These are phyloP conservation scores for Diaporthe destruens DNA, from an alignment of 2,329 filamentous ascomycete species.

Conservation along the genomic window DNA sequence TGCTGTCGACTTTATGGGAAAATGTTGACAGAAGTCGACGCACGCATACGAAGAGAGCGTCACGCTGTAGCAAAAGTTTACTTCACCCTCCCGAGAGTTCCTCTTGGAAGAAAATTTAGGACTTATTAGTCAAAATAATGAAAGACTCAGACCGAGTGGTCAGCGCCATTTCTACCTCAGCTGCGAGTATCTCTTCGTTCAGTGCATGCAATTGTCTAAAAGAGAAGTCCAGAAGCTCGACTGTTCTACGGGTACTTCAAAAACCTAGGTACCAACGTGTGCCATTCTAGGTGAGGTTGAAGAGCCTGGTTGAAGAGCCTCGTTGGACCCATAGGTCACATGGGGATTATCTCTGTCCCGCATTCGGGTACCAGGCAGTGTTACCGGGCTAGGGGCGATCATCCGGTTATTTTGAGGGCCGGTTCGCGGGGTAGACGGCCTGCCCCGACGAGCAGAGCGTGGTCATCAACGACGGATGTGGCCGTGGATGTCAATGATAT, in stretches of 20 bases:
- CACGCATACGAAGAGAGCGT: not conserved
- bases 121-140: not conserved
- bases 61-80: not conserved
- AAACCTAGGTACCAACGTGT: not conserved
- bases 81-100: not conserved
- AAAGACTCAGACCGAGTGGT: too few relatives aligned
- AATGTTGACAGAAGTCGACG: not conserved
- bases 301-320: not conserved
- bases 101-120: not conserved
- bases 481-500: not conserved
- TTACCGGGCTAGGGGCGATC: not conserved
- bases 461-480: not conserved
- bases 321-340: not conserved
- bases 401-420: not conserved
- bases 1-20: too few relatives aligned
- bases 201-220: too few relatives aligned
- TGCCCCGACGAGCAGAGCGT: not conserved
- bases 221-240: too few relatives aligned
- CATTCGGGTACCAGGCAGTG: not conserved
- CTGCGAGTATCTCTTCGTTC: not conserved
- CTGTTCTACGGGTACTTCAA: not conserved
- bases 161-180: too few relatives aligned
- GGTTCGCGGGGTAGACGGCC: slow-evolving; percentile 7
- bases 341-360: slow-evolving; percentile 7
- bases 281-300: not conserved